A percentile compares a stretch with the other conserved stretches of the same genome.
Evolutionary conservation across 805 yeast species (phyloP).

Genomic region (Metschnikowia lochheadii): DNA sequence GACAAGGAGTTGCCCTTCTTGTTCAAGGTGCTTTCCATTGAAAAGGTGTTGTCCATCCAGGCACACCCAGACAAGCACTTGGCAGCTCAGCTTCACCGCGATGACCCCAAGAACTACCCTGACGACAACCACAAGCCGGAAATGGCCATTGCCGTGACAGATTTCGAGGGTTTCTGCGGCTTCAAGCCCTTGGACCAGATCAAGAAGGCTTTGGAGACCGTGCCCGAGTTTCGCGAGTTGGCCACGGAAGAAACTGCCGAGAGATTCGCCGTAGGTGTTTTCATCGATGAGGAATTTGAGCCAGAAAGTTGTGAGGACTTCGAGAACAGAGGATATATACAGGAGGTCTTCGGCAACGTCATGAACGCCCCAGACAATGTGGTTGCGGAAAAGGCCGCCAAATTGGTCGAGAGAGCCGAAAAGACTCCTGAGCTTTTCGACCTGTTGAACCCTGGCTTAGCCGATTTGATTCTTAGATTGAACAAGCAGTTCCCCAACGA

Average conservation of each 20-base stretch:
- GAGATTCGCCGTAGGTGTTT: slow-evolving; percentile 50
- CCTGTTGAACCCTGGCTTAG: slow-evolving; percentile 45
- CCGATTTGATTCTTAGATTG: slow-evolving; percentile 71
- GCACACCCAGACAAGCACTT: slow-evolving; percentile 95
- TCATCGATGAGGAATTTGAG: slow-evolving; percentile 41
- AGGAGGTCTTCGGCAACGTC: slow-evolving; percentile 70
- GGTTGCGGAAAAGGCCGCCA: slow-evolving; percentile 55
- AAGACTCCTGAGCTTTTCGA: slow-evolving; percentile 56
- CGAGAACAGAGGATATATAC: slow-evolving; percentile 61
- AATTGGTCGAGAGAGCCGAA: slow-evolving; percentile 62
- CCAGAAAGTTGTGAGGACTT: slow-evolving; percentile 45
- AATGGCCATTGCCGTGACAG: slow-evolving; percentile 97
- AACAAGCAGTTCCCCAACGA: slow-evolving; percentile 89
- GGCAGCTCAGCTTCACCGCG: slow-evolving; percentile 68
- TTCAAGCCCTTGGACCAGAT: slow-evolving; percentile 86
- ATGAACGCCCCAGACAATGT: slow-evolving; percentile 75
- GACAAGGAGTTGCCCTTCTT: slow-evolving; percentile 78
- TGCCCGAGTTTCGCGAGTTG: slow-evolving; percentile 73
- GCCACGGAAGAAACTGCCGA: slow-evolving; percentile 61
- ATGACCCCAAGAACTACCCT: slow-evolving; percentile 92
- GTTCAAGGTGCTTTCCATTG: slow-evolving; percentile 90
- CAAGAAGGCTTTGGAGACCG: slow-evolving; percentile 57
- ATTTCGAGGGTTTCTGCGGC: slow-evolving; percentile 97
- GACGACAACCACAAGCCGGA: slow-evolving; percentile 99
- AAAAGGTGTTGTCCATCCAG: slow-evolving; percentile 90